Conservation (phyloP, 805 yeast species). For the Naumovozyma baii region DNA sequence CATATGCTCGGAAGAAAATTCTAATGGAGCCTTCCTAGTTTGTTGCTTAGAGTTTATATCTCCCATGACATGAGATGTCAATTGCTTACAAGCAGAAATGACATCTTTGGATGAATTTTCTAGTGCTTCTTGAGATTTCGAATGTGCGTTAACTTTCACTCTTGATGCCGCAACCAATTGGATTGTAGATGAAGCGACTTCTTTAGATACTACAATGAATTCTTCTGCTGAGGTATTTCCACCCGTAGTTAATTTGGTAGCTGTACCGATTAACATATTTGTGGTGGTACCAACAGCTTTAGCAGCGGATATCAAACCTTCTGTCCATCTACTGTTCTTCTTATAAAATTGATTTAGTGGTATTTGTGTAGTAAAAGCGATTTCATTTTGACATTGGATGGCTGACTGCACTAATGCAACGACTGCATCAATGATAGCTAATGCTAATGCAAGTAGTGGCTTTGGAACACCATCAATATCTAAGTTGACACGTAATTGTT, state of each 20-base stretch:
- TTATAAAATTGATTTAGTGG: slow-evolving; percentile 52
- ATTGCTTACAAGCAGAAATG: slow-evolving; percentile 61
- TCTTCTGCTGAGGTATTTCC: slow-evolving; percentile 50
- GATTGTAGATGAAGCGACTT: slow-evolving; percentile 86
- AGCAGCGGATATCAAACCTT: slow-evolving; percentile 84
- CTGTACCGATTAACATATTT: slow-evolving; percentile 69
- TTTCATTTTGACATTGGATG: slow-evolving; percentile 72
- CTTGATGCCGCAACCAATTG: slow-evolving; percentile 88
- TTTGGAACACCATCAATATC: slow-evolving; percentile 42
- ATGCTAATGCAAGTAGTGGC: slow-evolving; percentile 67
- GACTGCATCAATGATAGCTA: slow-evolving; percentile 71
- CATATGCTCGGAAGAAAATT: slow-evolving; percentile 67
- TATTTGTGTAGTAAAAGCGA: slow-evolving; percentile 44
- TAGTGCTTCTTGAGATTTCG: slow-evolving; percentile 64
- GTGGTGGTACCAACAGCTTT: slow-evolving; percentile 80
- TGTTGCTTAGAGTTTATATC: slow-evolving; percentile 34
- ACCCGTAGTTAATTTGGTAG: slow-evolving; percentile 66
- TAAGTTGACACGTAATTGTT: slow-evolving; percentile 47
- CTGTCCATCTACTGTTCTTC: slow-evolving; percentile 87
- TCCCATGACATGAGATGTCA: slow-evolving; percentile 61
- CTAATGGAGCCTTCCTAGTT: slow-evolving; percentile 34
- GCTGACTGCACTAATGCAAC: slow-evolving; percentile 64
- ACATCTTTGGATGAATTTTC: slow-evolving; percentile 64
- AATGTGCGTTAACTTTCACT: slow-evolving; percentile 69
- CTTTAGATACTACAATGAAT: slow-evolving; percentile 81